These are phyloP conservation scores for Calonectria fujianensis DNA, from an alignment of 2,329 filamentous ascomycete genomes.

Conservation along the genomic window DNA sequence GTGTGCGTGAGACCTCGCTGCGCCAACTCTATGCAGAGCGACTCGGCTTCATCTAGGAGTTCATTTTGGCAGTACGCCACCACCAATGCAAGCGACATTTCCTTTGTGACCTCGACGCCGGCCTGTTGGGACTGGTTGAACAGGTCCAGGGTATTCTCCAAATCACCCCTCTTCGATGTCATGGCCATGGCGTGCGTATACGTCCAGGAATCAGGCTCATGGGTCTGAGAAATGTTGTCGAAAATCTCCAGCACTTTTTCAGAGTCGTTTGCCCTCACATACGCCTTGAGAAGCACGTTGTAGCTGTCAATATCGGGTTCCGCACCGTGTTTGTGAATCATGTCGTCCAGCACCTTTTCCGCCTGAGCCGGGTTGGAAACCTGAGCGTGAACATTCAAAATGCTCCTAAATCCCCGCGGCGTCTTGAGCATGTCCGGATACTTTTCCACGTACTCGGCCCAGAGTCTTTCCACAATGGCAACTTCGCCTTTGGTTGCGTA, in stretches of 20 bases:
- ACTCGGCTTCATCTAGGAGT: slow-evolving; percentile 60
- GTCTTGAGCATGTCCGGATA: slow-evolving; percentile 60
- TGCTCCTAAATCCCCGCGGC: slow-evolving; percentile 69
- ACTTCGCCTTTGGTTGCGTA: slow-evolving; percentile 70
- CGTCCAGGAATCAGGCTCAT: slow-evolving; percentile 76
- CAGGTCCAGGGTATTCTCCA: slow-evolving; percentile 80
- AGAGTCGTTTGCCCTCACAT: slow-evolving; percentile 80
- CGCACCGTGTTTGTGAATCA: slow-evolving; percentile 73
- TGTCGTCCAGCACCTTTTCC: slow-evolving; percentile 76
- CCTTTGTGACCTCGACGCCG: slow-evolving; percentile 69
- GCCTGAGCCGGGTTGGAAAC: slow-evolving; percentile 78
- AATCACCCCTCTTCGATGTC: slow-evolving; percentile 82
- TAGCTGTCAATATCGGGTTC: slow-evolving; percentile 77
- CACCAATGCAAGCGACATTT: slow-evolving; percentile 80
- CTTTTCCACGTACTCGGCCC: slow-evolving; percentile 63
- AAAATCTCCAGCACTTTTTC: slow-evolving; percentile 80
- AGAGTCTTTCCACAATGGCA: slow-evolving; percentile 66
- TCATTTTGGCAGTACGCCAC: slow-evolving; percentile 75
- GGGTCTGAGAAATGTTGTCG: slow-evolving; percentile 70
- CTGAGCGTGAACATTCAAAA: slow-evolving; percentile 83
- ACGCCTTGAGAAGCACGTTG: slow-evolving; percentile 86
- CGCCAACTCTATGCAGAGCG: slow-evolving; percentile 70
- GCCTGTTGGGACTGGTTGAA: slow-evolving; percentile 77
- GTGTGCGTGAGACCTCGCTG: slow-evolving; percentile 71
- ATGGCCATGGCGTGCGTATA: slow-evolving; percentile 86